Conservation (phyloP, 140 eudicot genomes). For the Cichorium intybus region DNA sequence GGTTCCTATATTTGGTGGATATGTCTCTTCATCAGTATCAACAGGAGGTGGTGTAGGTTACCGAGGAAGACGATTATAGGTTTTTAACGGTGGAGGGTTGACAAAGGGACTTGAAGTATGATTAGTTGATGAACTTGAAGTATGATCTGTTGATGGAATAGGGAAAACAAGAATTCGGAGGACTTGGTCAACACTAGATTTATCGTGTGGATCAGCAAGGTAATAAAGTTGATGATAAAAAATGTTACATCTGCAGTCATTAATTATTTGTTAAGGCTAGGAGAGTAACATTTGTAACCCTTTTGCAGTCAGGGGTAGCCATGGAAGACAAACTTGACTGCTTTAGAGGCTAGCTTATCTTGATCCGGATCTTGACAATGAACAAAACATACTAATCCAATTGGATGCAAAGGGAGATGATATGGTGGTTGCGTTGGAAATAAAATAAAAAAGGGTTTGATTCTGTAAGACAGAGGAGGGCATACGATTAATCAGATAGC, state of each 20-base stretch:
- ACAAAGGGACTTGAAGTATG: not conserved
- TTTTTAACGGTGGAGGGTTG: not conserved
- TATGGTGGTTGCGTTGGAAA: not conserved
- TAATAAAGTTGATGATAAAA: not conserved
- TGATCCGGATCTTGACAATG: not conserved
- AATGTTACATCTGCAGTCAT: not conserved
- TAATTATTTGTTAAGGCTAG: not conserved
- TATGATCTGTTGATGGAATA: not conserved
- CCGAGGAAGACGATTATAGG: not conserved
- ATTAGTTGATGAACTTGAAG: not conserved
- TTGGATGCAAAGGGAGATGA: not conserved
- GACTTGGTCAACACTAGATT: not conserved
- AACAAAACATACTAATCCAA: not conserved
- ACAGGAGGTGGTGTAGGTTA: not conserved
- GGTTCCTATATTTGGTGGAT: not conserved
- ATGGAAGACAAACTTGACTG: not conserved
- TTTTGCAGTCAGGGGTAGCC: not conserved
- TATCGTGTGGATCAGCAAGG: not conserved
- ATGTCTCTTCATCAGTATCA: not conserved
- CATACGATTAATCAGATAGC: not conserved
- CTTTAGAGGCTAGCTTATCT: not conserved
- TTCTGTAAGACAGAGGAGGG: not conserved
- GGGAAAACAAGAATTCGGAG: not conserved
- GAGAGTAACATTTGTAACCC: not conserved
- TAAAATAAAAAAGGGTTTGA: not conserved